phyloP scores from a whole-genome alignment of 371 early-diverging fungal genomes.

The Batkoa obscura region DNA sequence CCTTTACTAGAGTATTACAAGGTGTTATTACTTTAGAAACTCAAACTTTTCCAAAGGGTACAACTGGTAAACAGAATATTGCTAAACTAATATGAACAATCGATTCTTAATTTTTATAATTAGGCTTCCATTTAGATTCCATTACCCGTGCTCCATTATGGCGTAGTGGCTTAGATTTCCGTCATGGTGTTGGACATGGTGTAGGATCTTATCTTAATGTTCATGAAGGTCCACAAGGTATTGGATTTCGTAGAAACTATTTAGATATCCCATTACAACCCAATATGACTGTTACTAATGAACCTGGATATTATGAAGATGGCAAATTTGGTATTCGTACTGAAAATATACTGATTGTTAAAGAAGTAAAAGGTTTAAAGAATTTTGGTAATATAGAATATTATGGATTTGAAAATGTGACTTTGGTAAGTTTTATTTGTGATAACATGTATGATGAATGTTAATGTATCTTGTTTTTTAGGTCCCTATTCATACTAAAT shows the following conservation, averaged over 20 bases:
- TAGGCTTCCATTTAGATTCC: conserved; percentile 69
- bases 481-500: conserved; percentile 53
- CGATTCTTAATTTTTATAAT: background rate
- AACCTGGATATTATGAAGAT: conserved; percentile 98
- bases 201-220: conserved; percentile 98
- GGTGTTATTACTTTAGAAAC: conserved; percentile 88
- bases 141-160: conserved; percentile 80
- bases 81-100: too few species aligned
- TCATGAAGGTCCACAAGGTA: conserved; percentile 97
- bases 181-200: conserved; percentile 99
- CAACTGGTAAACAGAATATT: conserved; percentile 23
- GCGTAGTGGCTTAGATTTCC: conserved; percentile 87
- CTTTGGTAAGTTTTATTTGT: conserved; percentile 23
- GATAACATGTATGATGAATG: conserved; percentile 1
- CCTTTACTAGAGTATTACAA: conserved; percentile 94
- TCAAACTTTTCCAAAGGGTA: conserved; percentile 74
- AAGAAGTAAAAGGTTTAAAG: conserved; percentile 31
- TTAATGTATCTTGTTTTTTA: too few species aligned
- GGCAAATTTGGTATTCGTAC: conserved; percentile 96
- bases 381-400: conserved; percentile 62
- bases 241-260: conserved; percentile 53
- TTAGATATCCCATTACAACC: conserved; percentile 49
- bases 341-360: conserved; percentile 63
- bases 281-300: conserved; percentile 87
- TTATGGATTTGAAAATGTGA: conserved; percentile 82